Conservation (phyloP, 2,329 filamentous ascomycete species). For the Ceratocystis cubensis region DNA sequence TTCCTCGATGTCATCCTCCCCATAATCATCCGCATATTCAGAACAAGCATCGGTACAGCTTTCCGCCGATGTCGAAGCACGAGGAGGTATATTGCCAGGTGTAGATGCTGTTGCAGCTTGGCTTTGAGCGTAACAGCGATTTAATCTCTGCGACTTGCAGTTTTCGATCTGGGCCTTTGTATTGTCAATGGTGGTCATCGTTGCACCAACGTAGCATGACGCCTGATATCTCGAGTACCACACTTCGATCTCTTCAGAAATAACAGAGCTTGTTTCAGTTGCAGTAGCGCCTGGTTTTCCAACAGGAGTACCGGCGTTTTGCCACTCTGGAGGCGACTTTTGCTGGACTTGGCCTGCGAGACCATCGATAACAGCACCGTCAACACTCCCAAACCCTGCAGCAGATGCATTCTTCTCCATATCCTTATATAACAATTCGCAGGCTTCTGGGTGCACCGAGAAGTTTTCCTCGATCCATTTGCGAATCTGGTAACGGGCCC, state of each 20-base stretch:
- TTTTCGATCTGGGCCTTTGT: conserved; percentile 48
- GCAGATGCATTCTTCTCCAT: conserved; percentile 38
- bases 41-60: conserved; percentile 18
- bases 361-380: conserved; percentile 33
- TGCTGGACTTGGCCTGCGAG: conserved; percentile 41
- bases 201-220: conserved; percentile 7
- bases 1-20: conserved; percentile 52
- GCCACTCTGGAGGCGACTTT: conserved; percentile 40
- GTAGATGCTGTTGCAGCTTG: conserved; percentile 13
- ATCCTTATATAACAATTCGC: conserved; percentile 40
- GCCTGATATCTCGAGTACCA: conserved; percentile 38
- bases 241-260: conserved; percentile 51
- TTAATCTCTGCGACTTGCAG: conserved; percentile 33
- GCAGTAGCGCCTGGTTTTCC: conserved; percentile 23
- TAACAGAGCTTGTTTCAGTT: conserved; percentile 23
- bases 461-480: conserved; percentile 53
- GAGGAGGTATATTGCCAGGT: background rate
- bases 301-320: conserved; percentile 3
- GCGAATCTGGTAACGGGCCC: conserved; percentile 47
- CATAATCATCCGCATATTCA: conserved; percentile 31
- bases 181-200: conserved; percentile 48
- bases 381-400: conserved; percentile 28
- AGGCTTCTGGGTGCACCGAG: conserved; percentile 44
- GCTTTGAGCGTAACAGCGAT: conserved; percentile 16
- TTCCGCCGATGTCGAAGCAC: conserved; percentile 11